Conservation (phyloP, 768 basidiomycete genomes). For the Infundibulicybe gibba region DNA sequence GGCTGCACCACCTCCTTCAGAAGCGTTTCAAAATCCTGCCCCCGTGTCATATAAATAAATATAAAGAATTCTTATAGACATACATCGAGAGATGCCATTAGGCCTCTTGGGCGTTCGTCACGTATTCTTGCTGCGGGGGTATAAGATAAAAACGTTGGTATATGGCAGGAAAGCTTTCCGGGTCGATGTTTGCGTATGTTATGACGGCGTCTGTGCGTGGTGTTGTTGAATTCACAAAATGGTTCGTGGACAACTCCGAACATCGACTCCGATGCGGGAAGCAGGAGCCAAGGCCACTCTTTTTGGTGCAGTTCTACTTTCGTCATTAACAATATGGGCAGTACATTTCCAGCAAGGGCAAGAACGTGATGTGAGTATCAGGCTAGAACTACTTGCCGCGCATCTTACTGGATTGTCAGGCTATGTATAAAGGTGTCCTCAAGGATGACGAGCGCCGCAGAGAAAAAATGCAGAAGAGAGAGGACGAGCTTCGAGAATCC, state of each 20-base stretch:
- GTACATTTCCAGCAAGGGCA: constrained; percentile 85
- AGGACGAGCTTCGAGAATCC: constrained; percentile 60
- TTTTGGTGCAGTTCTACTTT: constrained; percentile 56
- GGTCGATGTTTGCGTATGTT: constrained; percentile 31
- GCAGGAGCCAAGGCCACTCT: constrained; percentile 74
- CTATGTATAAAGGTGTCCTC: constrained; percentile 88
- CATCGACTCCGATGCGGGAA: constrained; percentile 43
- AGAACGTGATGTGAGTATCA: constrained; percentile 67
- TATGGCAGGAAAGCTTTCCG: not conserved
- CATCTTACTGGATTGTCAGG: constrained; percentile 40
- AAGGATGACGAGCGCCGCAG: constrained; percentile 80
- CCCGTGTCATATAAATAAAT: constrained; percentile 4
- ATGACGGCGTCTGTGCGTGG: constrained; percentile 22
- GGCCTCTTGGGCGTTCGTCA: constrained; percentile 4
- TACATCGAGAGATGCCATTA: constrained; percentile 43
- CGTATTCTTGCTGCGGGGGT: constrained; percentile 3
- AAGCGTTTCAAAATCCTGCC: constrained; percentile 75
- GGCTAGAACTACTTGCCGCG: too few relatives aligned
- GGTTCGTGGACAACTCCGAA: constrained; percentile 1
- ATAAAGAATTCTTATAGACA: constrained; percentile 7
- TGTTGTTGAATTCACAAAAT: constrained; percentile 24
- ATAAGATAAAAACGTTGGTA: constrained; percentile 4
- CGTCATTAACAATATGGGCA: constrained; percentile 76
- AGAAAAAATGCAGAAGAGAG: constrained; percentile 66
- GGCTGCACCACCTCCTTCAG: constrained; percentile 80